phyloP scores from a whole-genome alignment of 306 rosid genomes.

The Acacia acuminata region DNA sequence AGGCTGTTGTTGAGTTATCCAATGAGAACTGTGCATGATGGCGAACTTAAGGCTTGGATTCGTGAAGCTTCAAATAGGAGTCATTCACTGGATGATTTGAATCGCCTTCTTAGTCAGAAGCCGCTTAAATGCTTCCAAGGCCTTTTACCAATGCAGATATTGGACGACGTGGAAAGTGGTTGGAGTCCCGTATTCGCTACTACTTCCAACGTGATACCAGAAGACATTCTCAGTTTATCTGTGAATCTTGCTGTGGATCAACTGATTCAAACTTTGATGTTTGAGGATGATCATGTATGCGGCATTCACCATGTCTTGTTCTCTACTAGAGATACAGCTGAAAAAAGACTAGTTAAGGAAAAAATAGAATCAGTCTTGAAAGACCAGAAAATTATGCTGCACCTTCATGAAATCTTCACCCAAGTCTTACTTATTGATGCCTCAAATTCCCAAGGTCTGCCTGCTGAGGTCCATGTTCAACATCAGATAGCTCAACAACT shows the following conservation, averaged over 20 bases:
- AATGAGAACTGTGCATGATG: background rate
- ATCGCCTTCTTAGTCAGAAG: background rate
- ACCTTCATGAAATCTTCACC: background rate
- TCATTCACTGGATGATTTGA: background rate
- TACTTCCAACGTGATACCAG: background rate
- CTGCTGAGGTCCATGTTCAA: background rate
- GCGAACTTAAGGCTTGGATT: background rate
- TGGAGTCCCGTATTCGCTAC: background rate
- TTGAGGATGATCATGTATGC: background rate
- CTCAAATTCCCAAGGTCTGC: background rate
- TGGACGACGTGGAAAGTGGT: background rate
- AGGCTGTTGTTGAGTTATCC: background rate
- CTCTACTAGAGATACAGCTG: background rate
- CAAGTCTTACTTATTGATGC: background rate
- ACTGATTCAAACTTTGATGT: slow-evolving; percentile 1
- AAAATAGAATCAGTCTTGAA: background rate
- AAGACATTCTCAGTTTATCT: slow-evolving; percentile 5
- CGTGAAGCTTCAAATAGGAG: background rate
- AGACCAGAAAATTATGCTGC: background rate
- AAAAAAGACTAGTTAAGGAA: background rate
- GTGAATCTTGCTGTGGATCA: slow-evolving; percentile 6
- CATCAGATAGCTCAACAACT: background rate
- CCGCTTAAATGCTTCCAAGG: background rate
- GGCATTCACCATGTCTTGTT: background rate
- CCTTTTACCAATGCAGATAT: slow-evolving; percentile 13